Evolutionary conservation across 2,329 filamentous ascomycete genomes (phyloP), one percentile per base, ranked within the genome.

Genomic region (Phoma sp.): DNA sequence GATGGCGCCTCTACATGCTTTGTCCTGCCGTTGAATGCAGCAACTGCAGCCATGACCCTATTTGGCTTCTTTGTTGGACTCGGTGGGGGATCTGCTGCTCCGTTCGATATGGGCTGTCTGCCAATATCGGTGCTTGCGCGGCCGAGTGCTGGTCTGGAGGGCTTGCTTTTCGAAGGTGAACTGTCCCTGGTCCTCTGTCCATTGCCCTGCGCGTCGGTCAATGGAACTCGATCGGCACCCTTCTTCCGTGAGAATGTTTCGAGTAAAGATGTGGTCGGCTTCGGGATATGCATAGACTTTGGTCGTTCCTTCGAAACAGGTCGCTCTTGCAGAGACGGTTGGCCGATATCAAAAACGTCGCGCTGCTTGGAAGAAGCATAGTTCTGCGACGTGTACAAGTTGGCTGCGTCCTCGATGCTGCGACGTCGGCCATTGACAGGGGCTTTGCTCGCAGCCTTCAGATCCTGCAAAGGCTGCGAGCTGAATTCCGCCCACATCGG

Each of bases 401-500:
- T 79, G 39, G 85, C 83, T 62, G 86, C 84, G 38, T 84, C 80
- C 14, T 81, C 77, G 24, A 83, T 60, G 32, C 73, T 79, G 10
- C 72, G 77, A 33, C 76, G 69, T 33, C 74, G 73, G 55, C 78
- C 77, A 41, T 76, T 75, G 33, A 79, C 70, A 8, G 80, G 78
- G 10, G 81, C 70, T 18, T 77, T 78, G 50, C 75, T 77, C 2
- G 75, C 76, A 25, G 67, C 66, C 2, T 64, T 65, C 47, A 63
- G 58, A 38, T 73, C 68, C 29, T 71, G 62, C 47, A 65, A 61
- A 24, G 61, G 59, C 40, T 72, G 68, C 37, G 77, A 76, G 52
- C 81, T 77, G 70, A 93, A 95, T 66, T 95, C 88, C 11, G 89
- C 85, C 80, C 90, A 96, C 51, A 93, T 92, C 23, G 93, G 91